phyloP scores from a whole-genome alignment of 208 protist genomes.

The Borovskyia barvae region DNA sequence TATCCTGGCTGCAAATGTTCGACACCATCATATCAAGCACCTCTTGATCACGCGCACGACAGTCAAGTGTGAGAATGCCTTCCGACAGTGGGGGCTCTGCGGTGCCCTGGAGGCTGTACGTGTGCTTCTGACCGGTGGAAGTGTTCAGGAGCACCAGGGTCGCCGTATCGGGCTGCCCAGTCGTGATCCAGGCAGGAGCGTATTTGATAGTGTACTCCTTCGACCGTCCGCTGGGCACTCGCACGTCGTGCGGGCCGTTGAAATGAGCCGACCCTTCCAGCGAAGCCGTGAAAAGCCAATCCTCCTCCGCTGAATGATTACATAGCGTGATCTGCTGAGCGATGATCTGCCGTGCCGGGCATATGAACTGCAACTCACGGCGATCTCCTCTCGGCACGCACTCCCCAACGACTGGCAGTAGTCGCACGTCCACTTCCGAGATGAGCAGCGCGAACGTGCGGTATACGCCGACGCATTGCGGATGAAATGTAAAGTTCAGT shows the following conservation, averaged over 20 bases:
- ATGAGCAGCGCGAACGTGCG: constrained; percentile 71
- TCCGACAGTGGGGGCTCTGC: constrained; percentile 90
- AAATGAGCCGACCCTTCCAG: constrained; percentile 76
- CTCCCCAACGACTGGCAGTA: constrained; percentile 77
- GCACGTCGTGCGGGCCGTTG: constrained; percentile 76
- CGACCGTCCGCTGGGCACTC: constrained; percentile 58
- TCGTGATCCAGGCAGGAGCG: constrained; percentile 73
- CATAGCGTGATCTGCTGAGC: constrained; percentile 87
- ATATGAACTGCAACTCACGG: constrained; percentile 83
- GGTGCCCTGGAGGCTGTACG: constrained; percentile 81
- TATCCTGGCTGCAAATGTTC: constrained; percentile 65
- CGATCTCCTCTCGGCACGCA: constrained; percentile 72
- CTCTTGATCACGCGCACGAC: constrained; percentile 67
- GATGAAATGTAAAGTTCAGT: constrained; percentile 76
- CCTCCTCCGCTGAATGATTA: constrained; percentile 68
- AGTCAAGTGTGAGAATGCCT: constrained; percentile 74
- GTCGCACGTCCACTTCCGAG: constrained; percentile 86
- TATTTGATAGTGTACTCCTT: constrained; percentile 90
- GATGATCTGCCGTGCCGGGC: constrained; percentile 86
- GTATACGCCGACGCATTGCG: constrained; percentile 84
- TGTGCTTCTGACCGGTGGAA: constrained; percentile 80
- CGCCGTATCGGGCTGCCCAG: constrained; percentile 46
- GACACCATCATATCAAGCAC: constrained; percentile 65
- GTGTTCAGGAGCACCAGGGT: constrained; percentile 84
- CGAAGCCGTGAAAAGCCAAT: constrained; percentile 85